phyloP scores from a whole-genome alignment of 2,329 filamentous ascomycete genomes.

The Mollisia scopiformis region DNA sequence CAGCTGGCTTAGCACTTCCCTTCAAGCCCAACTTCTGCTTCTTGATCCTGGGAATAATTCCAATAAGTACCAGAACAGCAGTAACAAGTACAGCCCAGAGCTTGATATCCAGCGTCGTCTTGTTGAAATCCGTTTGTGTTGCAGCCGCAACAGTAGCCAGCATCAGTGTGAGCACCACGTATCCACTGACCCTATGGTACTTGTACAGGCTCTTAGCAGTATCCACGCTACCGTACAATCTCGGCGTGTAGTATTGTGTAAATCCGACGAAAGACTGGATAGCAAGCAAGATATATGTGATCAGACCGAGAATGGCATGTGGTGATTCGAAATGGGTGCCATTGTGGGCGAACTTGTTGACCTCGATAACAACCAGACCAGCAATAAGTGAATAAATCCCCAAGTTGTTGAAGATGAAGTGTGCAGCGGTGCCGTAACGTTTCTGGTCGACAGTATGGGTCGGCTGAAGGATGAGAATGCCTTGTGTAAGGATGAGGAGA shows the following conservation, averaged over 20 bases:
- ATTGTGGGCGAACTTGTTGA: slow-evolving; percentile 76
- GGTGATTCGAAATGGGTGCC: slow-evolving; percentile 76
- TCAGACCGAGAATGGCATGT: slow-evolving; percentile 82
- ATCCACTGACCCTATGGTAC: slow-evolving; percentile 82
- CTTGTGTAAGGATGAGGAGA: slow-evolving; percentile 76
- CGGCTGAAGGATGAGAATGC: slow-evolving; percentile 84
- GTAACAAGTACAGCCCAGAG: slow-evolving; percentile 76
- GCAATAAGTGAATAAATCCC: slow-evolving; percentile 55
- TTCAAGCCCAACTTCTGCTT: slow-evolving; percentile 75
- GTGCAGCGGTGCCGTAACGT: slow-evolving; percentile 57
- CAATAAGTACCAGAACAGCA: slow-evolving; percentile 66
- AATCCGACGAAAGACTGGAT: slow-evolving; percentile 80
- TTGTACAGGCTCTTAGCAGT: slow-evolving; percentile 86
- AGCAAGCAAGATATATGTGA: slow-evolving; percentile 70
- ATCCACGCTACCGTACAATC: slow-evolving; percentile 76
- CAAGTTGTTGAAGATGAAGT: slow-evolving; percentile 71
- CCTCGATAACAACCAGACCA: slow-evolving; percentile 73
- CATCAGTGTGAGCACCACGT: slow-evolving; percentile 70
- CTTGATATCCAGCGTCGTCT: slow-evolving; percentile 69
- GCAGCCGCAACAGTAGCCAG: slow-evolving; percentile 76
- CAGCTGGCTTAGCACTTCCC: slow-evolving; percentile 12
- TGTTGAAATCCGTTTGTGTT: slow-evolving; percentile 75
- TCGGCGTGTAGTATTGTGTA: slow-evolving; percentile 77
- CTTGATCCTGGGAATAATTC: slow-evolving; percentile 78
- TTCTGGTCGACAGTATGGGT: slow-evolving; percentile 81